Percentiles rank a stretch among this genome's conserved stretches.
Conservation (phyloP, 75 land plant species). For the Azolla pinnata region DNA sequence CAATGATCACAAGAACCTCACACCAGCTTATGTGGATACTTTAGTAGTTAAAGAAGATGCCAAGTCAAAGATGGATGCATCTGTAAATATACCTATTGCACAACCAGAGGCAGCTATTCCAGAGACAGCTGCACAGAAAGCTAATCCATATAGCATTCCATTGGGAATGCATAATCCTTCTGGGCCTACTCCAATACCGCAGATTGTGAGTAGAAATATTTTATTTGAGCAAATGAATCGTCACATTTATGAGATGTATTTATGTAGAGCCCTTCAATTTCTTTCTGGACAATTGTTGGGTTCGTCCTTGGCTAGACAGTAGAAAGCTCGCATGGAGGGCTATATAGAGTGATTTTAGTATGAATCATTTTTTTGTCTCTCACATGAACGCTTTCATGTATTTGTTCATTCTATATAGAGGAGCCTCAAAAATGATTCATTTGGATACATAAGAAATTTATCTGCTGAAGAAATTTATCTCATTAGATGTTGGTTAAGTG, state of each 20-base stretch:
- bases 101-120: conserved; percentile 10
- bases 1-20: conserved; percentile 11
- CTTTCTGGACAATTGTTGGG: too few relatives aligned
- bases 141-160: conserved; percentile 4
- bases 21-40: conserved; percentile 7
- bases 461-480: too few relatives aligned
- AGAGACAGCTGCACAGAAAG: not conserved
- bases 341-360: too few relatives aligned
- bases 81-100: conserved; percentile 2
- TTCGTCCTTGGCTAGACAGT: too few relatives aligned
- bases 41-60: conserved; percentile 5
- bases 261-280: conserved; percentile 30
- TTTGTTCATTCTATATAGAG: not conserved
- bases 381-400: not conserved
- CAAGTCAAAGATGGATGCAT: not conserved
- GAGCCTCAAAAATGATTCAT: too few relatives aligned
- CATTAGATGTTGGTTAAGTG: too few relatives aligned
- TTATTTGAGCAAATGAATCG: conserved; percentile 38
- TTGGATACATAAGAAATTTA: too few relatives aligned
- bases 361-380: not conserved
- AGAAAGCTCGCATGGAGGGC: too few relatives aligned
- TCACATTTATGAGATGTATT: conserved; percentile 40
- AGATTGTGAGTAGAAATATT: conserved; percentile 27
- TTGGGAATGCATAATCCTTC: conserved; percentile 31
- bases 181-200: conserved; percentile 45